Evolutionary conservation across 495 filamentous ascomycete genomes (phyloP).

Genomic region (Terfezia boudieri): DNA sequence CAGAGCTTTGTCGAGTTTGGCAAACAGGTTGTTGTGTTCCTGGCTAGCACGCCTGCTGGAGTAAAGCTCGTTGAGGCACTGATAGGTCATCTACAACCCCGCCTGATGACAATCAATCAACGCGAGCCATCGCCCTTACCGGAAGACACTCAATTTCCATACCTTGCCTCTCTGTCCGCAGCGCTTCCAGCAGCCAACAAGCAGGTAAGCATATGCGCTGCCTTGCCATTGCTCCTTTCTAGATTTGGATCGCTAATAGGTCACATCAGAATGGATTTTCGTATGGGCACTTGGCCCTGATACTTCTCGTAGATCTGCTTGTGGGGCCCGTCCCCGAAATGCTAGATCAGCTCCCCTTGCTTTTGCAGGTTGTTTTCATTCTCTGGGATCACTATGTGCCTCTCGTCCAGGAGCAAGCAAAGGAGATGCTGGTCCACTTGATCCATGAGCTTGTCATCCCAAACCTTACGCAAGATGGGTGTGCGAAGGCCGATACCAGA

Average conservation of each 20-base stretch:
- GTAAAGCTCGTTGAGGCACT: conserved; percentile 88
- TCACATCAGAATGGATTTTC: conserved; percentile 46
- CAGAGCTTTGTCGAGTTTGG: conserved; percentile 95
- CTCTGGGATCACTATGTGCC: conserved; percentile 92
- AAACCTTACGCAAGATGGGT: conserved; percentile 49
- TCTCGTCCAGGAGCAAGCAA: conserved; percentile 88
- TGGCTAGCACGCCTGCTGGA: conserved; percentile 76
- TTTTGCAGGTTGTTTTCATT: conserved; percentile 78
- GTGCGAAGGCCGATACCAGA: conserved; percentile 55
- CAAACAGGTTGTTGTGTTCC: conserved; percentile 90
- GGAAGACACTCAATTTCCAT: conserved; percentile 54
- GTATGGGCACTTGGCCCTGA: conserved; percentile 75
- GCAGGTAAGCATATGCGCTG: conserved; percentile 29
- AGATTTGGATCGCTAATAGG: neutral
- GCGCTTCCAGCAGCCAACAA: conserved; percentile 74
- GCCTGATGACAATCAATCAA: conserved; percentile 46
- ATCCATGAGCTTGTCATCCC: conserved; percentile 94
- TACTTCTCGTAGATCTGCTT: conserved; percentile 87
- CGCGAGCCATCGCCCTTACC: conserved; percentile 37
- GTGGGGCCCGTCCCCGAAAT: conserved; percentile 67
- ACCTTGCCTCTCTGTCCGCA: conserved; percentile 63
- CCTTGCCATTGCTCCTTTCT: conserved; percentile 4
- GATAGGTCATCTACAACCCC: conserved; percentile 15
- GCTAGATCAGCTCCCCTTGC: conserved; percentile 52
- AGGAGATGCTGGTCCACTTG: conserved; percentile 93